Base-by-base conservation (phyloP, 2,329 filamentous ascomycete genomes). In the Penicillium sp. region DNA sequence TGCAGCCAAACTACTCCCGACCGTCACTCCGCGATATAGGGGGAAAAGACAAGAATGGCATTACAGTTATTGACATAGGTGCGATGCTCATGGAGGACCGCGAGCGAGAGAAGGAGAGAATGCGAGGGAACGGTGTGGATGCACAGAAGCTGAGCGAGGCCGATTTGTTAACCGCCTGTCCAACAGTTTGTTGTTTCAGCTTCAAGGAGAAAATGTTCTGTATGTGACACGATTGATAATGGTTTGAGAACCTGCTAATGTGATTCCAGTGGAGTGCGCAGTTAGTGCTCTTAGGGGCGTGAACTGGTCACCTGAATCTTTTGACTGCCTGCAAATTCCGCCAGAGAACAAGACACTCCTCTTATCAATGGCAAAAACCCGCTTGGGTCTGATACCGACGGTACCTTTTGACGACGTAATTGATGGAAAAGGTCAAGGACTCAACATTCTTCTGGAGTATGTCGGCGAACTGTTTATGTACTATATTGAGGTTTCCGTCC, bases 191-290 rank as follows among this genome's bases (percentile, higher is more conserved):
- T 5, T 52, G 33, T 26, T 52, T 52, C 6, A 52, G 49, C 19
- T 52, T 52, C 30, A 38, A 52, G 49, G 49, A 52, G 8, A 52
- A 52, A 38, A 25, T 25, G 6, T 52, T 52, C 49, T 26, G 33
- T 52, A 38, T 14, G 33, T 52, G n/a, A 52, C 0, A 38, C 30
- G 30, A 52, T 11, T 52, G 19, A 19, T 19, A 19, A 19, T 19
- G 19, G 19, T 19, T 19, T 19, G 19, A 30, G 37, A 4, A 52
- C n/a, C 0, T 1, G 3, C n/a, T 52, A 25, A n/a, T 8, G 2
- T 2, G 5, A 22, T 30, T 30, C n/a, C n/a, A 52, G 49, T 52
- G 8, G 49, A 52, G 49, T 52, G 33, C 6, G 33, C 10, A 26
- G 49, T 52, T 7, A 13, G 33, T 38, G 33, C 33, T 38, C 49